A percentile compares a stretch with the other conserved stretches of the same genome.
phyloP scores from a whole-genome alignment of 306 rosid species.

The Cucumis cinereus region DNA sequence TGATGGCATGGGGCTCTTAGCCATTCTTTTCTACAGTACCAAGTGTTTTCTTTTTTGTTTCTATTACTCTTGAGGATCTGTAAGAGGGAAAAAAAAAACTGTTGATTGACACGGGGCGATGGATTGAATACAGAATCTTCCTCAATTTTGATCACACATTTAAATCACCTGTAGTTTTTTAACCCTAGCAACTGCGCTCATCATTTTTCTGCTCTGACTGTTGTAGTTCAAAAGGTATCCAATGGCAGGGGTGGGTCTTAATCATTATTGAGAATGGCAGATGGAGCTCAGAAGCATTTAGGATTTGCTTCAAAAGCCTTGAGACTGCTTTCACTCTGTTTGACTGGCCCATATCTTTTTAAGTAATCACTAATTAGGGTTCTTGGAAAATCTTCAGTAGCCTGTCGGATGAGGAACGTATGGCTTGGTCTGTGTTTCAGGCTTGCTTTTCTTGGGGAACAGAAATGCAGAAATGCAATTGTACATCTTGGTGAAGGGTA shows the following conservation, averaged over 20 bases:
- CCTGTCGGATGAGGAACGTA: not conserved
- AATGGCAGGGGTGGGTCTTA: not conserved
- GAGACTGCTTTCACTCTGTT: not conserved
- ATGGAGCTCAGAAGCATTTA: not conserved
- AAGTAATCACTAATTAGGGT: not conserved
- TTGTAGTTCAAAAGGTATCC: not conserved
- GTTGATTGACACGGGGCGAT: not conserved
- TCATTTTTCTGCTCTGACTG: not conserved
- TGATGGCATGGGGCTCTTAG: not conserved
- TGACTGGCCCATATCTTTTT: not conserved
- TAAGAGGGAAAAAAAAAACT: not conserved
- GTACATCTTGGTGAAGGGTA: not conserved
- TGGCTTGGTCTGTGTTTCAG: not conserved
- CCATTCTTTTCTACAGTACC: not conserved
- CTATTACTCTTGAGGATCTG: not conserved
- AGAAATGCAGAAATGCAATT: not conserved
- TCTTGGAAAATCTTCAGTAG: not conserved
- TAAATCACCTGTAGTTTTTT: not conserved
- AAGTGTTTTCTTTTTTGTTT: not conserved
- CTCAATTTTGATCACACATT: not conserved
- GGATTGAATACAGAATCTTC: not conserved
- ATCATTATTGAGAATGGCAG: not conserved
- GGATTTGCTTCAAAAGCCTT: not conserved
- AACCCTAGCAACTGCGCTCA: not conserved
- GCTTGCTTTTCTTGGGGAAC: slow-evolving; percentile 1